Evolutionary conservation across 1,139 yeast genomes (phyloP).

Genomic region (Lodderomyces oxycetoniae): DNA sequence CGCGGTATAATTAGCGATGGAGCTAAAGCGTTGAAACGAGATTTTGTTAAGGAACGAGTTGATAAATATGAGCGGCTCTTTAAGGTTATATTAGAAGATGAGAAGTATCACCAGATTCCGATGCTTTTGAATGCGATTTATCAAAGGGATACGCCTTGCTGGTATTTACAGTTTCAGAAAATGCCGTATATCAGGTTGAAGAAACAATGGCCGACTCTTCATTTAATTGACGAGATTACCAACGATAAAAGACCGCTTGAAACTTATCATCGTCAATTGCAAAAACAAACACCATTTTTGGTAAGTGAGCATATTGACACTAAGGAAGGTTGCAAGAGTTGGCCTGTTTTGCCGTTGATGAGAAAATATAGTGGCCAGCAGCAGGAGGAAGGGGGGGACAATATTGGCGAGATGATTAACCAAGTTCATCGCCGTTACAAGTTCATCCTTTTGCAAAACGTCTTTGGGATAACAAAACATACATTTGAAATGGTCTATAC

Average conservation of each 20-base stretch:
- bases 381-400: not conserved
- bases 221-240: slow-evolving; percentile 31
- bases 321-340: not conserved
- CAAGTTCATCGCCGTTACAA: slow-evolving; percentile 18
- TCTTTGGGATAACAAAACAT: slow-evolving; percentile 22
- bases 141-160: slow-evolving; percentile 18
- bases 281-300: slow-evolving; percentile 7
- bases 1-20: slow-evolving; percentile 7
- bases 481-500: slow-evolving; percentile 33
- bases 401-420: slow-evolving; percentile 7
- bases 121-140: slow-evolving; percentile 27
- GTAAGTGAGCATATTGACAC: slow-evolving; percentile 14
- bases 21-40: slow-evolving; percentile 4
- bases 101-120: slow-evolving; percentile 23
- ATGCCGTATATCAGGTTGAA: slow-evolving; percentile 21
- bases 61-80: slow-evolving; percentile 8
- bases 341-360: slow-evolving; percentile 4
- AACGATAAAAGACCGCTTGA: slow-evolving; percentile 9
- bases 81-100: slow-evolving; percentile 27
- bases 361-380: slow-evolving; percentile 4
- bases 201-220: slow-evolving; percentile 34
- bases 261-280: slow-evolving; percentile 1
- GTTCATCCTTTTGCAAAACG: slow-evolving; percentile 20
- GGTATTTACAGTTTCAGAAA: slow-evolving; percentile 22
- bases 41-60: slow-evolving; percentile 2